Evolutionary conservation across 352 stramenopile genomes (phyloP), one percentile per base, ranked within the genome.

Genomic region (Globisporangium uncinulatum): DNA sequence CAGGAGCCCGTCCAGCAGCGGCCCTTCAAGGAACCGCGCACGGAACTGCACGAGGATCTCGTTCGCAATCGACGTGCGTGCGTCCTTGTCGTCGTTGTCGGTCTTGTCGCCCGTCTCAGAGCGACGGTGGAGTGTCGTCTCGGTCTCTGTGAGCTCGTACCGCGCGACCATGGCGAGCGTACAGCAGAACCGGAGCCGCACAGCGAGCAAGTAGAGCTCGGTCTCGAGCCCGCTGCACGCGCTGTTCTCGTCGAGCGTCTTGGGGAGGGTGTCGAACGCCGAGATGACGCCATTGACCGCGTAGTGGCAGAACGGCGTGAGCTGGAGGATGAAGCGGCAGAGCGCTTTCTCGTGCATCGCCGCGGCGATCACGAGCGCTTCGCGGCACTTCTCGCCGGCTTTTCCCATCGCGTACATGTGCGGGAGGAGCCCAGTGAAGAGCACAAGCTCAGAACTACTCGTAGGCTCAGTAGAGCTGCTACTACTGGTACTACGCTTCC

Each of bases 231-330:
- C 66, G n/a, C 61, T 14, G 53, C 32, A 0, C 59, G 19, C 34
- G 19, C 59, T n/a, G 43, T 48, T 36, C 7, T 21, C 44, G 51
- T 76, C 65, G 10, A 92, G 56, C 11, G 79, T 77, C 65, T 88
- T 93, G 13, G 85, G 85, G 17, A 95, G 59, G 8, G 70, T 75
- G 45, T 95, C 85, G 48, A 87, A 95, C 4, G 85, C 83, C 3
- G 70, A 83, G 42, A 95, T 92, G 10, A 95, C 73, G 6, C 85
- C 85, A 47, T 89, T 92, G 29, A 95, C 79, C 5, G 82, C 83
- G 51, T 95, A 93, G 64, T 93, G 83, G 52, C 85, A 95, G 57
- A 95, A 95, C 5, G 85, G 85, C 29, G 85, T 93, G 54, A 95
- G 76, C 57, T 85, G 75, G 44, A 95, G 59, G n/a, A 95, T 75